Percentiles rank a stretch among this genome's conserved stretches.
These are phyloP conservation scores for Huntiella moniliformis DNA, from an alignment of 2,329 filamentous ascomycete species.

Conservation along the genomic window DNA sequence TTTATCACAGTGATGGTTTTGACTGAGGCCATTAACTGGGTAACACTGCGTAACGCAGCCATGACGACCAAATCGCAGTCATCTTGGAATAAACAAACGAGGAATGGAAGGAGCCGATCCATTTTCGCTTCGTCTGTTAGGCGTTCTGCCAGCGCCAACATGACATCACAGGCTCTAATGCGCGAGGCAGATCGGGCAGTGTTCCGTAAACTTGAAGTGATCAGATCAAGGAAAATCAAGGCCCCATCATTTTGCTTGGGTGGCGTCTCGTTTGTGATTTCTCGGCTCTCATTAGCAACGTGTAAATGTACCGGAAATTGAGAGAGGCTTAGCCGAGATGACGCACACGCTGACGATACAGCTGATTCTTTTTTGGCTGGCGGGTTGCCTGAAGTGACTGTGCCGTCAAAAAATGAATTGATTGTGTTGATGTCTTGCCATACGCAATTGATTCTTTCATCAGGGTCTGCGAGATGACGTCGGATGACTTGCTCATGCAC, in stretches of 20 bases:
- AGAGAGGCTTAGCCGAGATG: slow-evolving; percentile 31
- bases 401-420: slow-evolving; percentile 60
- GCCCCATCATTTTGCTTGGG: slow-evolving; percentile 68
- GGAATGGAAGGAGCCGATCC: slow-evolving; percentile 78
- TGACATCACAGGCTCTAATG: slow-evolving; percentile 72
- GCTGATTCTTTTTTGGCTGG: slow-evolving; percentile 14
- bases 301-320: slow-evolving; percentile 70
- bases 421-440: slow-evolving; percentile 97
- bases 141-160: slow-evolving; percentile 78
- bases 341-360: slow-evolving; percentile 3
- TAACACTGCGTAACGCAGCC: slow-evolving; percentile 67
- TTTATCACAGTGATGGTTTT: slow-evolving; percentile 68
- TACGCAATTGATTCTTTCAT: slow-evolving; percentile 84
- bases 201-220: slow-evolving; percentile 75
- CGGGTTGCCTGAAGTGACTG: slow-evolving; percentile 17
- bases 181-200: slow-evolving; percentile 77
- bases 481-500: background rate
- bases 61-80: slow-evolving; percentile 69
- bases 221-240: slow-evolving; percentile 73
- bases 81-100: slow-evolving; percentile 68
- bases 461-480: slow-evolving; percentile 62
- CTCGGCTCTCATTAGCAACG: slow-evolving; percentile 67
- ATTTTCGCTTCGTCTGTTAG: slow-evolving; percentile 91
- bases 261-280: slow-evolving; percentile 39
- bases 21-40: slow-evolving; percentile 74